phyloP scores from a whole-genome alignment of 139 green algal species.

The Chlorella vulgaris region DNA sequence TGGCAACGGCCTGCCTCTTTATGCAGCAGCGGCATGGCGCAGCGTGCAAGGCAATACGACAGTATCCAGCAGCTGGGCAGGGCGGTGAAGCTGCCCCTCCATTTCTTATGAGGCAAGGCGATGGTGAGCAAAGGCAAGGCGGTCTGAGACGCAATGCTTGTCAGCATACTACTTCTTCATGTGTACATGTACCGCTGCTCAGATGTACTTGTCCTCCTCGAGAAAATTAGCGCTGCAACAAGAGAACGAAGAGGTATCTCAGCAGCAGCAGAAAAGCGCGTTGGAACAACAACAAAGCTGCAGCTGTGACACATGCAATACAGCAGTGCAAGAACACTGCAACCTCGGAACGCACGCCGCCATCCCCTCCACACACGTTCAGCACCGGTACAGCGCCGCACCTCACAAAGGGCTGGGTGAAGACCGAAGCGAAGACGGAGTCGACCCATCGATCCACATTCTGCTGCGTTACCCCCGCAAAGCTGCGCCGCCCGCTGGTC shows the following conservation, averaged over 20 bases:
- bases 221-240: background rate
- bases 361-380: background rate
- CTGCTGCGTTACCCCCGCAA: slow-evolving; percentile 3
- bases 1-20: too few species aligned
- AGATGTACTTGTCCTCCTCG: slow-evolving; percentile 25
- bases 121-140: too few species aligned
- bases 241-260: background rate
- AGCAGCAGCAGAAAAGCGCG: background rate
- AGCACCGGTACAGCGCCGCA: background rate
- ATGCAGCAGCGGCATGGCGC: too few species aligned
- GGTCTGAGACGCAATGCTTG: background rate
- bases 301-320: too few species aligned
- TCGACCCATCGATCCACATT: slow-evolving; percentile 31
- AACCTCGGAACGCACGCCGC: too few species aligned
- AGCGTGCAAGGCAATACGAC: background rate
- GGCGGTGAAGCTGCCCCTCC: too few species aligned
- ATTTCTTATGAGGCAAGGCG: too few species aligned
- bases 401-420: slow-evolving; percentile 34
- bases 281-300: background rate
- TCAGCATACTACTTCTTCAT: background rate
- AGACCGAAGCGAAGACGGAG: slow-evolving; percentile 26
- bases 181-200: background rate
- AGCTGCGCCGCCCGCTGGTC: slow-evolving; percentile 25
- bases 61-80: background rate
- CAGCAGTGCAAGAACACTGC: too few species aligned